Conservation (phyloP, 768 basidiomycete species). For the Trametopsis cervina region DNA sequence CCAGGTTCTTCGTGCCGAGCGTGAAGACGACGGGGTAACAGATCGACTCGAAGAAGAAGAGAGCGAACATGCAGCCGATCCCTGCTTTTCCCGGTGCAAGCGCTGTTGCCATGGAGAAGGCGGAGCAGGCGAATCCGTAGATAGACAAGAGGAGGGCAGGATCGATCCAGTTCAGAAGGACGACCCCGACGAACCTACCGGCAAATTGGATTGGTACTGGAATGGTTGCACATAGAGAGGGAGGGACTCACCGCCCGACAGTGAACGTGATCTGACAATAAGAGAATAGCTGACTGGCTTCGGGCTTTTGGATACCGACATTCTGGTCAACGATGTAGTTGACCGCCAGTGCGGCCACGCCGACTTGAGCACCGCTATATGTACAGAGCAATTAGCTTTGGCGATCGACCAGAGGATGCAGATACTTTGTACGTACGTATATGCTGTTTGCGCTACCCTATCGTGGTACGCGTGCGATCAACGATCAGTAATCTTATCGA, state of each 20-base stretch:
- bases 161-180: constrained; percentile 55
- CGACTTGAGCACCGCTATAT: constrained; percentile 54
- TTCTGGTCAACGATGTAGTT: constrained; percentile 65
- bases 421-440: constrained; percentile 41
- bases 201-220: neutral
- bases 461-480: neutral
- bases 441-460: constrained; percentile 58
- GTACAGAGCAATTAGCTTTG: neutral
- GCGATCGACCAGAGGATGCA: neutral
- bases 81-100: constrained; percentile 46
- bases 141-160: constrained; percentile 53
- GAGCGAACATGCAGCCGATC: constrained; percentile 51
- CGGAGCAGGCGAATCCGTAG: constrained; percentile 44
- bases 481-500: neutral
- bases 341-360: constrained; percentile 59
- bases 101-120: constrained; percentile 46
- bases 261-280: constrained; percentile 69
- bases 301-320: constrained; percentile 41
- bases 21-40: constrained; percentile 68
- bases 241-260: constrained; percentile 39
- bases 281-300: constrained; percentile 60
- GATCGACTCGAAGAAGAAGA: constrained; percentile 75
- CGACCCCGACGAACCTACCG: constrained; percentile 52
- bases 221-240: too few relatives aligned
- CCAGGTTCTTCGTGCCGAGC: constrained; percentile 57